Conservation (phyloP, 192 early-diverging fungal species). For the Paraglomus occultum region DNA sequence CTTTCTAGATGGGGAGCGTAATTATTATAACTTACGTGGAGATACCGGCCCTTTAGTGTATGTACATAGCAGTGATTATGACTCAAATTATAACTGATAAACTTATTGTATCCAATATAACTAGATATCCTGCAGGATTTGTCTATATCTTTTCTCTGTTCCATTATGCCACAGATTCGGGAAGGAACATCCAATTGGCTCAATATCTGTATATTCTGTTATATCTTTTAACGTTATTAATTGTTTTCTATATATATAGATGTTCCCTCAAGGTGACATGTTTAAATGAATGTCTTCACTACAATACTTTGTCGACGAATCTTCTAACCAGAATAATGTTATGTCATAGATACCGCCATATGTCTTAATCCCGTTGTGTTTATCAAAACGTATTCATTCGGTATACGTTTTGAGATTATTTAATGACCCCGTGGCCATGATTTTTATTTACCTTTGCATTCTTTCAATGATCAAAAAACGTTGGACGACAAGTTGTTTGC, state of each 20-base stretch:
- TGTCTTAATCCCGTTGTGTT: conserved; percentile 57
- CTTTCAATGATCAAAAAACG: conserved; percentile 56
- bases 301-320: background rate
- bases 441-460: conserved; percentile 70
- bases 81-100: conserved; percentile 16
- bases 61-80: conserved; percentile 22
- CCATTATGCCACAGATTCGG: conserved; percentile 64
- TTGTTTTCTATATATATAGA: conserved; percentile 73
- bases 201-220: conserved; percentile 84
- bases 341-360: conserved; percentile 60
- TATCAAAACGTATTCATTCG: conserved; percentile 90
- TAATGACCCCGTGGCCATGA: conserved; percentile 91
- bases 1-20: conserved; percentile 77
- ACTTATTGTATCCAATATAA: background rate
- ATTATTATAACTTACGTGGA: conserved; percentile 77
- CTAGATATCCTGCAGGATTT: conserved; percentile 90
- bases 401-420: conserved; percentile 91
- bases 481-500: conserved; percentile 49
- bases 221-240: conserved; percentile 63
- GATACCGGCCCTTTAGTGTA: conserved; percentile 93
- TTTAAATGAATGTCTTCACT: background rate
- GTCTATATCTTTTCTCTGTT: conserved; percentile 81
- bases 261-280: conserved; percentile 36
- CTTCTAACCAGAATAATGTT: background rate
- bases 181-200: conserved; percentile 65